Base-by-base conservation (phyloP, 345 rosid genomes). In the Ricinus communis region DNA sequence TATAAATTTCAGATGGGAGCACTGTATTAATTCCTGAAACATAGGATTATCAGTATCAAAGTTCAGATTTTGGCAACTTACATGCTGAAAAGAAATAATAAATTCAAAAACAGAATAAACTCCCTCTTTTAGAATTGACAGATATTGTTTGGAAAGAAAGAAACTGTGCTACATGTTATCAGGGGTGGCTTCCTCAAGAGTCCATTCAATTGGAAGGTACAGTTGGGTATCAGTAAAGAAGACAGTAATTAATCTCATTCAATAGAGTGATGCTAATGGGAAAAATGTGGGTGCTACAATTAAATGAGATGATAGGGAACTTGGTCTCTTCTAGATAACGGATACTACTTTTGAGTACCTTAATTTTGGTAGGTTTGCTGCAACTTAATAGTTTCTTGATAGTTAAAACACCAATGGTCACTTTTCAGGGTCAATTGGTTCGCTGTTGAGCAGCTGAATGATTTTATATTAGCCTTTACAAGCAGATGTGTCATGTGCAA, bases 1-100 rank as follows among this genome's bases (percentile, higher is more conserved):
- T 49, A 45, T 25, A 38, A 12, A n/a, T 13, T 62, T 40, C 47
- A 41, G 50, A 41, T n/a, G 51, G 16, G 49, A 43, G 41, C 69
- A 63, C 56, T 59, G 24, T 24, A 45, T 40, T 69, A 71, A 50
- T 47, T 53, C 45, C 53, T 38, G 14, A 33, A 25, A 22, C 19
- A 24, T 11, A 21, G 15, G 41, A 22, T n/a, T 51, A n/a, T 54
- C 31, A 33, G 16, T 24, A 9, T 62, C 59, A 21, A 54, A 69
- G 14, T 15, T 62, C 49, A 12, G 9, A n/a, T 46, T 64, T 68
- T 51, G 59, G 67, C 27, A 56, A 40, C 31, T 61, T 41, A 38
- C 40, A 62, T 27, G 41, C 30, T 31, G 14, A 41, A 22, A 6
- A 22, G 66, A 62, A 46, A 25, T 8, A 8, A 27, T 24, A 65